Evolutionary conservation across 108 stramenopile species (phyloP).

Genomic region (Skeletonema potamos): DNA sequence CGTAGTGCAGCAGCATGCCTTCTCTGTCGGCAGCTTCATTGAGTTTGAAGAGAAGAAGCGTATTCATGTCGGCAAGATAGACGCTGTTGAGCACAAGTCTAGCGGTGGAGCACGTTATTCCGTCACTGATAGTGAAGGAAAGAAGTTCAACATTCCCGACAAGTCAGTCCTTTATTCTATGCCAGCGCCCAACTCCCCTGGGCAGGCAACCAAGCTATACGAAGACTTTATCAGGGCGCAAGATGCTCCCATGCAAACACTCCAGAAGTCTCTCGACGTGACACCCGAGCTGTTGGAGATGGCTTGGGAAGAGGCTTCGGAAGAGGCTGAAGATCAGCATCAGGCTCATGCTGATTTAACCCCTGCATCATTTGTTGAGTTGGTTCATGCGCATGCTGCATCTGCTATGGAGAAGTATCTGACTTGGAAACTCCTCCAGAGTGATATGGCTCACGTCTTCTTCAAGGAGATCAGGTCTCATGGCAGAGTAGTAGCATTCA

Average conservation of each 20-base stretch:
- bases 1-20: constrained; percentile 42
- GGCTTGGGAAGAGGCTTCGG: constrained; percentile 61
- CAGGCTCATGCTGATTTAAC: constrained; percentile 32
- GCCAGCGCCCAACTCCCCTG: constrained; percentile 46
- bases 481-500: constrained; percentile 53
- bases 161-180: constrained; percentile 54
- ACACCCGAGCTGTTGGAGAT: constrained; percentile 52
- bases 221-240: constrained; percentile 44
- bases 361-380: constrained; percentile 38
- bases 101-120: constrained; percentile 52
- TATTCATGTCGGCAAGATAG: constrained; percentile 54
- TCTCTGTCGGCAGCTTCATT: constrained; percentile 47
- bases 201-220: constrained; percentile 40
- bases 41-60: constrained; percentile 57
- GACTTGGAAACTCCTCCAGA: constrained; percentile 50
- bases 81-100: constrained; percentile 48
- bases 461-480: constrained; percentile 61
- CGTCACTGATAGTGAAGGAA: constrained; percentile 46
- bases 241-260: constrained; percentile 32
- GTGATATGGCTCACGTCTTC: constrained; percentile 50
- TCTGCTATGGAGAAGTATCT: constrained; percentile 58
- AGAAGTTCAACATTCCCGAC: constrained; percentile 51
- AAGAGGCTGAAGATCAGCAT: constrained; percentile 27
- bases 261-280: constrained; percentile 46
- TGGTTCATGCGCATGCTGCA: constrained; percentile 55